phyloP scores from a whole-genome alignment of 192 early-diverging fungal genomes.

The Haplosporangium gracile region DNA sequence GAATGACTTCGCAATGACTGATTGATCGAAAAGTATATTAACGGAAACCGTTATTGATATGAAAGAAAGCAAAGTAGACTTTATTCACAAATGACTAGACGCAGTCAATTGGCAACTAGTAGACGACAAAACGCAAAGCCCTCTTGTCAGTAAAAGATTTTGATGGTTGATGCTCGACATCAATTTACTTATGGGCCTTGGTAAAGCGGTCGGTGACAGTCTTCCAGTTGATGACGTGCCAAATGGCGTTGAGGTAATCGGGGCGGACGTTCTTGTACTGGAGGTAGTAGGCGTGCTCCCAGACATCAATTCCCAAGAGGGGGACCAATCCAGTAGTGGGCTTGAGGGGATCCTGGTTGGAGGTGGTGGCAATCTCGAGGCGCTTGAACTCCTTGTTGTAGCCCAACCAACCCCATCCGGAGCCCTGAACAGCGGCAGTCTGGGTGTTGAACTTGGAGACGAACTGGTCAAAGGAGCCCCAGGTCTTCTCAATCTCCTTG shows the following conservation, averaged over 20 bases:
- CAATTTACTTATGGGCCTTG: constrained; percentile 59
- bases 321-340: constrained; percentile 76
- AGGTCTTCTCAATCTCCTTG: constrained; percentile 83
- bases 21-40: too few relatives aligned
- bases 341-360: constrained; percentile 88
- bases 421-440: constrained; percentile 90
- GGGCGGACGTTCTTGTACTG: constrained; percentile 98
- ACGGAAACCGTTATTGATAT: too few relatives aligned
- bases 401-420: constrained; percentile 98
- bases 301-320: constrained; percentile 93
- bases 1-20: too few relatives aligned
- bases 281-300: constrained; percentile 98
- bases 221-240: constrained; percentile 99
- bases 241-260: constrained; percentile 96
- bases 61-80: too few relatives aligned
- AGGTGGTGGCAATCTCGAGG: constrained; percentile 88
- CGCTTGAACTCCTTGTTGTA: constrained; percentile 83
- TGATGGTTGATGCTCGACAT: background rate
- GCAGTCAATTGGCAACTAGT: background rate
- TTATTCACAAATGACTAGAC: too few relatives aligned
- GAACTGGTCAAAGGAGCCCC: constrained; percentile 88
- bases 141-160: background rate
- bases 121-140: background rate
- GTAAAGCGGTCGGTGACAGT: constrained; percentile 89
- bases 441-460: constrained; percentile 79